Base-by-base conservation (phyloP, 75 land plant genomes). In the Cunninghamia lanceolata region DNA sequence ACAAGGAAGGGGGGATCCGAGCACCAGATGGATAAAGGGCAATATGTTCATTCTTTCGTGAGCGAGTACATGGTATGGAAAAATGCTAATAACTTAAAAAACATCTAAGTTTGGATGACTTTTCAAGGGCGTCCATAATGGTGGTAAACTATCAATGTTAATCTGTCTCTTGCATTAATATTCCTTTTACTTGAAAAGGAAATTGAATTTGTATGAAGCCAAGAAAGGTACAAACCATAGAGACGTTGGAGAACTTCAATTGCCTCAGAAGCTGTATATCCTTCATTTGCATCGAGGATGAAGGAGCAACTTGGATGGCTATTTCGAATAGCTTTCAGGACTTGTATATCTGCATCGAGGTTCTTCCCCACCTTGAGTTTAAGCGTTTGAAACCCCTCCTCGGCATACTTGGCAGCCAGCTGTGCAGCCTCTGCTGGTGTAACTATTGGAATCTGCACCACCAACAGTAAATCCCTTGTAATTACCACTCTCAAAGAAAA, bases 221-320 rank as follows among this genome's bases (percentile, higher is more conserved):
- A 63, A 63, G 28, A 43, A n/a, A 43, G 13, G 15, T 45, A 80
- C 82, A 80, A 43, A 92, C 96, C 96, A 85, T 93, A 87, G 66
- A 96, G 88, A 87, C 91, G 92, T n/a, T 93, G 85, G 50, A 96
- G 96, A 90, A 96, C 95, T 86, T 95, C 87, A 59, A 96, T 85
- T 43, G 98, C 98, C 83, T 95, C 93, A 79, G 54, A 39, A 30
- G 95, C 85, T 30, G 83, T 87, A 86, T 95, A 95, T 10, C 96
- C 96, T 85, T 93, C 98, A 84, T 96, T 96, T 36, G 96, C 98
- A 92, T 96, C 98, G 21, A 96, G 84, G 63, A 96, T 93, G 56
- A 95, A 92, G 5, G 86, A 87, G 84, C 95, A 96, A 80, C 85
- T 87, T 80, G 98, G 98, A 82, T 95, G 96, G 52, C 47, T 93